Evolutionary conservation across 805 yeast genomes (phyloP).

Genomic region (Yamadazyma phyllophila): DNA sequence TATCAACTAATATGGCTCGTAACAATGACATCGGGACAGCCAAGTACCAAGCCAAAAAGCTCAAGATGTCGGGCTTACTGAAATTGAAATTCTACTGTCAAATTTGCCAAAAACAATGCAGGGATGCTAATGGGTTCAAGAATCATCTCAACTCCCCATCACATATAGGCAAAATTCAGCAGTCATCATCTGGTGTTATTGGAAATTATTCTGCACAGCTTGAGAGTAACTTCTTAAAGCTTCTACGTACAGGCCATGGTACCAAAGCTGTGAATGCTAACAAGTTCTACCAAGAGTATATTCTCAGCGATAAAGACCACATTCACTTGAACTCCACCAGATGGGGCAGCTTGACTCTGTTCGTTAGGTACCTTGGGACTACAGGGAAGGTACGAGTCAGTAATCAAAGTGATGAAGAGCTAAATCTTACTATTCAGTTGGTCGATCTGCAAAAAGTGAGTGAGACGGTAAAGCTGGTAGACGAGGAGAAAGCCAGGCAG

Average conservation of each 20-base stretch:
- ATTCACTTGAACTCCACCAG: slow-evolving; percentile 87
- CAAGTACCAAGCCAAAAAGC: slow-evolving; percentile 67
- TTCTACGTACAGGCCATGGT: slow-evolving; percentile 71
- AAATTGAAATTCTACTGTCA: slow-evolving; percentile 87
- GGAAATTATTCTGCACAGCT: slow-evolving; percentile 61
- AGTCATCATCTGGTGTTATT: slow-evolving; percentile 38
- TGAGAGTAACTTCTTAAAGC: slow-evolving; percentile 58
- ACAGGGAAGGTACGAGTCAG: slow-evolving; percentile 56
- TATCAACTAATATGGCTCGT: slow-evolving; percentile 2
- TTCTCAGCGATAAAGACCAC: slow-evolving; percentile 71
- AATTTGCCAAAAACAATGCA: slow-evolving; percentile 86
- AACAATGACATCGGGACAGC: slow-evolving; percentile 42
- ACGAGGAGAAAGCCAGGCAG: slow-evolving; percentile 7
- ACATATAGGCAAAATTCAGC: slow-evolving; percentile 57
- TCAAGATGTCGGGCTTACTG: slow-evolving; percentile 83
- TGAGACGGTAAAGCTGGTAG: neutral
- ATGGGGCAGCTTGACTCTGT: slow-evolving; percentile 69
- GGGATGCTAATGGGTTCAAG: slow-evolving; percentile 94
- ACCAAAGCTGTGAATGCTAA: slow-evolving; percentile 78
- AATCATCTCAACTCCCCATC: slow-evolving; percentile 83
- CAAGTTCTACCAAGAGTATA: slow-evolving; percentile 86
- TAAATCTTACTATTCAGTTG: slow-evolving; percentile 31
- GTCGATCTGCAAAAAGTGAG: slow-evolving; percentile 19
- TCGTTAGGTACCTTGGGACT: slow-evolving; percentile 59
- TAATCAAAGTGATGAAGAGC: slow-evolving; percentile 19